phyloP scores from a whole-genome alignment of 2,329 filamentous ascomycete genomes.

The Apiospora malaysiana region DNA sequence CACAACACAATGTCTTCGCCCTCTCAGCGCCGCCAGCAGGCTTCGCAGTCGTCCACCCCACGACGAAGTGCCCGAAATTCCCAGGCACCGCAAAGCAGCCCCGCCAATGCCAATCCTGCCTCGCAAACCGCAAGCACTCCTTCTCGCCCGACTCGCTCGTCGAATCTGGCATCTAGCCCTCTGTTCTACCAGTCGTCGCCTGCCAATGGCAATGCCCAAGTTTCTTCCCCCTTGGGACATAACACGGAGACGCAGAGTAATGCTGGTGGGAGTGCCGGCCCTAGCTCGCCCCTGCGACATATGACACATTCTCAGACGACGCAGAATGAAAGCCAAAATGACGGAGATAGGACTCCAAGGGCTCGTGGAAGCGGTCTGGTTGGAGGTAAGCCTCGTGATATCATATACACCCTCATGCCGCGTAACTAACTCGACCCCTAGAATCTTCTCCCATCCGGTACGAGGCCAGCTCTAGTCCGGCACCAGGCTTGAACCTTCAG shows the following conservation, averaged over 20 bases:
- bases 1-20: constrained; percentile 65
- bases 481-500: constrained; percentile 64
- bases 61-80: constrained; percentile 59
- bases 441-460: constrained; percentile 94
- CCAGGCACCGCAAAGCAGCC: constrained; percentile 58
- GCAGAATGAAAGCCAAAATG: constrained; percentile 50
- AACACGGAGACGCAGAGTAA: constrained; percentile 64
- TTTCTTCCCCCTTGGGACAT: constrained; percentile 61
- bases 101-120: constrained; percentile 39
- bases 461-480: constrained; percentile 86
- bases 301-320: constrained; percentile 61
- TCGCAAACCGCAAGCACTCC: constrained; percentile 48
- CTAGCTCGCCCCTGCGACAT: constrained; percentile 66
- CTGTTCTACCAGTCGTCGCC: constrained; percentile 71
- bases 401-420: not conserved
- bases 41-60: constrained; percentile 60
- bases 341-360: constrained; percentile 74
- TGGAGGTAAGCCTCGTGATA: constrained; percentile 59
- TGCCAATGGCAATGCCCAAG: constrained; percentile 40
- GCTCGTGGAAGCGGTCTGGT: constrained; percentile 61
- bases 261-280: constrained; percentile 39
- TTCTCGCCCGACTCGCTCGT: constrained; percentile 52
- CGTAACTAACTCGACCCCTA: constrained; percentile 43
- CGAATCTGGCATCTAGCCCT: constrained; percentile 75
- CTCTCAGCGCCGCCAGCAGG: constrained; percentile 60